Conservation (phyloP, 2,329 filamentous ascomycete species). For the Hymenoscyphus salicellus region DNA sequence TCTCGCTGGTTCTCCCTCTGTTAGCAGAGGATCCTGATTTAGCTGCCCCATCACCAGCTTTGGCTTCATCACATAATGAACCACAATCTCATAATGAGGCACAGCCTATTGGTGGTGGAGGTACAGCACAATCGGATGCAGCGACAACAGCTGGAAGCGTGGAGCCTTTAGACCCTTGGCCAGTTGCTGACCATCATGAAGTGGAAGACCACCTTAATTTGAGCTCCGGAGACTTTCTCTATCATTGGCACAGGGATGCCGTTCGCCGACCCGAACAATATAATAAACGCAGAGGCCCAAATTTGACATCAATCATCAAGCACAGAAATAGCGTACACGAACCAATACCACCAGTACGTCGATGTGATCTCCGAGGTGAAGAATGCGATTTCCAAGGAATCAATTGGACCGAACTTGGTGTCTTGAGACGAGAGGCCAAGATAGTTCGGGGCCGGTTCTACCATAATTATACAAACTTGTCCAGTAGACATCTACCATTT, state of each 20-base stretch:
- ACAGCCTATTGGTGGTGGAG: background rate
- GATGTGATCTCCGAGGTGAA: constrained; percentile 52
- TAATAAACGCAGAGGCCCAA: background rate
- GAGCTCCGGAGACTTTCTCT: constrained; percentile 49
- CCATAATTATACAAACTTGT: constrained; percentile 56
- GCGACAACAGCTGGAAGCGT: background rate
- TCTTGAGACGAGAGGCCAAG: constrained; percentile 49
- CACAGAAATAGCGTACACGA: constrained; percentile 5
- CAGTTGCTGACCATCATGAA: constrained; percentile 33
- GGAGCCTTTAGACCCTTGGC: constrained; percentile 10
- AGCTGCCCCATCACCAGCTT: background rate
- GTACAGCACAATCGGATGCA: constrained; percentile 8
- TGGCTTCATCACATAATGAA: constrained; percentile 1
- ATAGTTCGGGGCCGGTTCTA: constrained; percentile 49
- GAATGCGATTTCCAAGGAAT: constrained; percentile 58
- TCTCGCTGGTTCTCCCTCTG: background rate
- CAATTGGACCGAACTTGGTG: constrained; percentile 53
- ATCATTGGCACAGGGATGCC: constrained; percentile 41
- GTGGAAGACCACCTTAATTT: constrained; percentile 44
- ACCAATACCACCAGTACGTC: constrained; percentile 36
- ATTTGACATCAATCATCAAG: background rate
- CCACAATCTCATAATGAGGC: constrained; percentile 1
- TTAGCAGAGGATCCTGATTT: constrained; percentile 5
- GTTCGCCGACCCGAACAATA: background rate
- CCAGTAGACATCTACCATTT: constrained; percentile 45